phyloP scores from a whole-genome alignment of 345 rosid species.

The Anacardium occidentale region DNA sequence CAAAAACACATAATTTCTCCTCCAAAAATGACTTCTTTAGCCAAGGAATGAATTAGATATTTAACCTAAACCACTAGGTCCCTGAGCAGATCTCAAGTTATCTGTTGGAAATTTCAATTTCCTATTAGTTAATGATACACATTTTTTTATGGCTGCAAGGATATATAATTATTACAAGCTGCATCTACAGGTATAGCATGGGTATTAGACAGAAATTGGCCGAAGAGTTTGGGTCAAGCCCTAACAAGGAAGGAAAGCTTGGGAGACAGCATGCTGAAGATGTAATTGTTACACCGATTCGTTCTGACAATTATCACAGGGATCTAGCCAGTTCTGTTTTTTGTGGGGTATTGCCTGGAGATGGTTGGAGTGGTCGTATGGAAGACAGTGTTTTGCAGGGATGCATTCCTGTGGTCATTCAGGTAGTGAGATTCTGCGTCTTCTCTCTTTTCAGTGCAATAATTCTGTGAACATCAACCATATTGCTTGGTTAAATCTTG shows the following conservation, averaged over 20 bases:
- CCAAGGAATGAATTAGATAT: too few relatives aligned
- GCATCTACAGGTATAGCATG: slow-evolving; percentile 83
- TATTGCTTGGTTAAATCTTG: not conserved
- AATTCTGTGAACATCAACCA: not conserved
- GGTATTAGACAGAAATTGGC: slow-evolving; percentile 91
- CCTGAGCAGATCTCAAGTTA: not conserved
- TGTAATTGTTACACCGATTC: slow-evolving; percentile 69
- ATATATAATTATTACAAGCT: slow-evolving; percentile 8
- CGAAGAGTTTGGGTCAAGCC: slow-evolving; percentile 90
- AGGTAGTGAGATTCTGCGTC: slow-evolving; percentile 46
- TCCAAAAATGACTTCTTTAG: too few relatives aligned
- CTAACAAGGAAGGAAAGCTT: slow-evolving; percentile 84
- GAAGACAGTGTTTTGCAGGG: slow-evolving; percentile 98
- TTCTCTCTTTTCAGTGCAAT: not conserved
- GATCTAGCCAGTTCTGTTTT: slow-evolving; percentile 79
- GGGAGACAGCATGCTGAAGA: slow-evolving; percentile 83
- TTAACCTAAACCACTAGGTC: too few relatives aligned
- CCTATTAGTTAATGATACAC: not conserved
- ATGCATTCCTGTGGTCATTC: slow-evolving; percentile 92
- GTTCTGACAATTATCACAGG: slow-evolving; percentile 59
- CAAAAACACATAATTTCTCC: not conserved
- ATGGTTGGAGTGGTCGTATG: slow-evolving; percentile 99
- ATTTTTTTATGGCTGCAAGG: slow-evolving; percentile 1
- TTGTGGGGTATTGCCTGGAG: slow-evolving; percentile 96
- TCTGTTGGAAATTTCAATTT: slow-evolving; percentile 13